Evolutionary conservation across 352 stramenopile species (phyloP).

Genomic region (Pythium apleroticum): DNA sequence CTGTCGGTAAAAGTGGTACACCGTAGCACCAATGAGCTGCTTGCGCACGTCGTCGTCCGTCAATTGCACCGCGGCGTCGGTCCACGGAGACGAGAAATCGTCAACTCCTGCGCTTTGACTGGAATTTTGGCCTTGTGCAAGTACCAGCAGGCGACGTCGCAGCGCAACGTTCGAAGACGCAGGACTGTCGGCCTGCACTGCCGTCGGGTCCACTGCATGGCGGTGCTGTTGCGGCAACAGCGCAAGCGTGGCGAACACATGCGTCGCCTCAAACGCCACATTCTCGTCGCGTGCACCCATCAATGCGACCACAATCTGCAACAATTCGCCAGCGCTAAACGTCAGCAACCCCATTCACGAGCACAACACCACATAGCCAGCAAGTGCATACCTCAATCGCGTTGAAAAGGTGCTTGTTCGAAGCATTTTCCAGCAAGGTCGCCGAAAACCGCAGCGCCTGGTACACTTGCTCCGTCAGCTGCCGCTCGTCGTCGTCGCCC

Average conservation of each 20-base stretch:
- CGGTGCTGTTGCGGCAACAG: conserved; percentile 70
- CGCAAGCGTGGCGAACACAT: conserved; percentile 71
- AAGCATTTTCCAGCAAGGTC: conserved; percentile 76
- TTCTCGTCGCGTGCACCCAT: conserved; percentile 69
- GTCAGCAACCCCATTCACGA: background rate
- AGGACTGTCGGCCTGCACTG: conserved; percentile 38
- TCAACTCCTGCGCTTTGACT: conserved; percentile 52
- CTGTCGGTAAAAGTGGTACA: conserved; percentile 73
- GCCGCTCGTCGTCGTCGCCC: conserved; percentile 32
- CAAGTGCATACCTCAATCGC: conserved; percentile 42
- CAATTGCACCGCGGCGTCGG: conserved; percentile 4
- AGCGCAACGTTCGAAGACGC: conserved; percentile 43
- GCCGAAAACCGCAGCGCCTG: conserved; percentile 74
- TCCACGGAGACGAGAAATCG: conserved; percentile 61
- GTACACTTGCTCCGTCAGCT: conserved; percentile 56
- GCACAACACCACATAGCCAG: background rate
- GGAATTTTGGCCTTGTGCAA: conserved; percentile 47
- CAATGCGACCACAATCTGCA: conserved; percentile 36
- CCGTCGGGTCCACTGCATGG: conserved; percentile 54
- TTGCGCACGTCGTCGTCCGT: background rate
- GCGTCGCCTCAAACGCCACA: conserved; percentile 66
- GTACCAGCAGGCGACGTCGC: conserved; percentile 48
- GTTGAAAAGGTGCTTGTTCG: conserved; percentile 76
- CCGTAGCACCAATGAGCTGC: conserved; percentile 13
- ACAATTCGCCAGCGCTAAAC: background rate